These are phyloP conservation scores for Actinidia chinensis DNA, from an alignment of 179 eudicot species.

Conservation along the genomic window DNA sequence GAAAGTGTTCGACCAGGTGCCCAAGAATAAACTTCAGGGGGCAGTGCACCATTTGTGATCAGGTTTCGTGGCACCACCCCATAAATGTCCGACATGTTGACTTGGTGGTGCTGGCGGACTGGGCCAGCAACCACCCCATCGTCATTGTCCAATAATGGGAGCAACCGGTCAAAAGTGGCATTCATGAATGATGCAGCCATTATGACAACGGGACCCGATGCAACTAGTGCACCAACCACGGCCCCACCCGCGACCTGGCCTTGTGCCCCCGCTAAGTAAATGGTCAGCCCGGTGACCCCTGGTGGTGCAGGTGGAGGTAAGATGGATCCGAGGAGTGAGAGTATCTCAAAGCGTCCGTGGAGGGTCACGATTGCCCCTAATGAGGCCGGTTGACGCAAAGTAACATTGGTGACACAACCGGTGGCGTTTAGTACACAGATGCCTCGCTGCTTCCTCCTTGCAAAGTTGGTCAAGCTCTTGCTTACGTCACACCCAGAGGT, in stretches of 20 bases:
- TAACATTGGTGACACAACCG: constrained; percentile 27
- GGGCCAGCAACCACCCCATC: not conserved
- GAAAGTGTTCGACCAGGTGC: constrained; percentile 14
- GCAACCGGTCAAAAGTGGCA: constrained; percentile 29
- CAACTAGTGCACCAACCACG: constrained; percentile 27
- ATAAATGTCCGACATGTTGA: constrained; percentile 16
- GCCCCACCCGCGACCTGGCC: constrained; percentile 30
- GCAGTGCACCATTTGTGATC: constrained; percentile 20
- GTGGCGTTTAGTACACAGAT: constrained; percentile 24
- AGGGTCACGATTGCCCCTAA: constrained; percentile 23
- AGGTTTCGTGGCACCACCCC: constrained; percentile 25
- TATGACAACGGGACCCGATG: constrained; percentile 30
- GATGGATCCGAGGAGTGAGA: constrained; percentile 26
- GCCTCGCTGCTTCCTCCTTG: constrained; percentile 27
- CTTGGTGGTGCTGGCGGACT: constrained; percentile 11
- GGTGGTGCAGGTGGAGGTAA: constrained; percentile 27
- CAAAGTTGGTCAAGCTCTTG: constrained; percentile 25
- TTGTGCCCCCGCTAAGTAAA: constrained; percentile 31
- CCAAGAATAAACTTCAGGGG: constrained; percentile 26
- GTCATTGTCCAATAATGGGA: constrained; percentile 14
- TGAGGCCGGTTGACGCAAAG: constrained; percentile 26
- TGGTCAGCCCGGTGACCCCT: constrained; percentile 25
- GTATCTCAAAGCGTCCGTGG: constrained; percentile 30
- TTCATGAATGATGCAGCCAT: constrained; percentile 31
- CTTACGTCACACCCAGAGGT: constrained; percentile 29